phyloP scores from a whole-genome alignment of 2,329 filamentous ascomycete genomes.

The Talaromyces islandicus region DNA sequence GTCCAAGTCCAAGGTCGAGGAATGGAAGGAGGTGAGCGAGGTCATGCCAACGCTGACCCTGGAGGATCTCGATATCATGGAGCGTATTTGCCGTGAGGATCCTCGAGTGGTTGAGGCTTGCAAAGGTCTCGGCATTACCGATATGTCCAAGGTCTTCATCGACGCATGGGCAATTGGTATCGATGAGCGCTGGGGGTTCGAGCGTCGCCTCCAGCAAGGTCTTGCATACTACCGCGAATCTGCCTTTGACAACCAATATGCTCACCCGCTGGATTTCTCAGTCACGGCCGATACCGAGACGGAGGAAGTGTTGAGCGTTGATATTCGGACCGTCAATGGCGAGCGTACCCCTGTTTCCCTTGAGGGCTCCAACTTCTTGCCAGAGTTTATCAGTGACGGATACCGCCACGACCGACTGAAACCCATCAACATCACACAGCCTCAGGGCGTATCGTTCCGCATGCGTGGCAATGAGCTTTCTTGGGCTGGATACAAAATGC shows the following conservation, averaged over 20 bases:
- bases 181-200: conserved; percentile 44
- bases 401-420: conserved; percentile 72
- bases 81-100: conserved; percentile 26
- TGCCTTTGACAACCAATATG: conserved; percentile 75
- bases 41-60: conserved; percentile 42
- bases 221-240: conserved; percentile 53
- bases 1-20: conserved; percentile 19
- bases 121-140: conserved; percentile 36
- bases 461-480: conserved; percentile 66
- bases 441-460: conserved; percentile 80
- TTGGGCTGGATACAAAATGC: conserved; percentile 92
- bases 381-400: conserved; percentile 65
- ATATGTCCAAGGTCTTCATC: conserved; percentile 95
- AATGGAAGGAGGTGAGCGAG: conserved; percentile 33
- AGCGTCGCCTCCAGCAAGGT: conserved; percentile 53
- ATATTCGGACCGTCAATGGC: conserved; percentile 68
- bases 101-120: conserved; percentile 27
- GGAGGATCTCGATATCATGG: conserved; percentile 29
- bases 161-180: conserved; percentile 53
- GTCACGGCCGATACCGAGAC: conserved; percentile 82
- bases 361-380: conserved; percentile 46
- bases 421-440: conserved; percentile 80
- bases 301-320: conserved; percentile 72
- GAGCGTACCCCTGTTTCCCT: conserved; percentile 67
- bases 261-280: conserved; percentile 86